Percentiles rank a stretch among this genome's conserved stretches.
Conservation (phyloP, 2,329 filamentous ascomycete genomes). For the Pseudogymnoascus verrucosus region DNA sequence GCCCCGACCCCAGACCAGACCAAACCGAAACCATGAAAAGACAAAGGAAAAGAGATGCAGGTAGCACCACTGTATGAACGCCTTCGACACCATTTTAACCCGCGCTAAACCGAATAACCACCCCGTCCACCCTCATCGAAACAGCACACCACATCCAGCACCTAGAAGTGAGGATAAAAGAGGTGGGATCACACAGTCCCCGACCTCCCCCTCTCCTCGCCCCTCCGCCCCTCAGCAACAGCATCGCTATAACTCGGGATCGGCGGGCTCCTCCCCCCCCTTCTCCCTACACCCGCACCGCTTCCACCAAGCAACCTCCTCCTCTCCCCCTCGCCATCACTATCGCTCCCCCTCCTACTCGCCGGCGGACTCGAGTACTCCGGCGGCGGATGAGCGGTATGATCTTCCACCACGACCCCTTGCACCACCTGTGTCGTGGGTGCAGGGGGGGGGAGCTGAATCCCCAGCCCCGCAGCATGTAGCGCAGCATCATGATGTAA, state of each 20-base stretch:
- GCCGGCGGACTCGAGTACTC: conserved; percentile 60
- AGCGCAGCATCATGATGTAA: conserved; percentile 23
- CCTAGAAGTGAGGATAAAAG: not conserved
- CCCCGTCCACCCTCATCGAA: not conserved
- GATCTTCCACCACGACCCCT: conserved; percentile 15
- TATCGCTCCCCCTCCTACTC: conserved; percentile 47
- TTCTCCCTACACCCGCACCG: too few species aligned
- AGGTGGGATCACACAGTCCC: not conserved
- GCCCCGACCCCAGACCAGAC: not conserved
- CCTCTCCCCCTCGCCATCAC: conserved; percentile 40
- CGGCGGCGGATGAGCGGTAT: conserved; percentile 58
- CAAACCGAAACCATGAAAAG: not conserved
- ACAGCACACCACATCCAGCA: not conserved
- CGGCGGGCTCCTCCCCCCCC: conserved; percentile 23
- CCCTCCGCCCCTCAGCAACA: conserved; percentile 22
- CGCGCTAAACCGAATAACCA: not conserved
- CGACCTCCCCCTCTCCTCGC: conserved; percentile 15
- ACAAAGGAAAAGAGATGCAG: not conserved
- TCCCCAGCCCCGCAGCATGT: conserved; percentile 27
- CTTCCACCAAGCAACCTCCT: not conserved
- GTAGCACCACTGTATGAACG: not conserved
- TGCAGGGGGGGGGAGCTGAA: conserved; percentile 18
- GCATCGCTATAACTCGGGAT: conserved; percentile 30
- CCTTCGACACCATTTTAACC: not conserved
- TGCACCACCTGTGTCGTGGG: too few species aligned